Evolutionary conservation across 345 rosid species (phyloP), one percentile per base, ranked within the genome.

Genomic region (Garcia nutans): DNA sequence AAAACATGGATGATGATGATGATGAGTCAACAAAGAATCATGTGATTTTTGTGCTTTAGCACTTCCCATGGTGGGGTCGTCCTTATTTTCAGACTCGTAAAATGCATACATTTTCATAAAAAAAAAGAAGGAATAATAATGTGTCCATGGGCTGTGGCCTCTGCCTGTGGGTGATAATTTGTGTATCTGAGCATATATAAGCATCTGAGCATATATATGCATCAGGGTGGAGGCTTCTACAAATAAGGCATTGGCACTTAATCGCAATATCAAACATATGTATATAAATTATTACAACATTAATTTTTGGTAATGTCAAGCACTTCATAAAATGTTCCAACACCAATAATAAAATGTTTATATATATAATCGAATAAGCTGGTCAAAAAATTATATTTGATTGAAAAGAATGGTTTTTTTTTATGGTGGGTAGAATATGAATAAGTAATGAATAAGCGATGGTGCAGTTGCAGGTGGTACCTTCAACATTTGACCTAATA

Each of bases 61-160:
- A 49, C 54, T 62, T 68, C 57, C 54, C 37, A n/a, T 22, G 47
- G 58, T 81, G 83, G 83, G 81, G 75, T 76, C 79, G 50, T 78
- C 68, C 37, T 23, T 68, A 16, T 54, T 19, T 54, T 6, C 58
- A 62, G 71, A 72, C 61, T 57, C 70, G 44, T 67, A 42, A 76
- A 72, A 71, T 72, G 63, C 62, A 55, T 69, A 75, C 67, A 64
- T 56, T 47, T 47, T 47, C 45, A 37, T 63, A n/a, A 37, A 54
- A 54, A 47, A 66, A 5, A n/a, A n/a, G n/a, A n/a, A n/a, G n/a
- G 41, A 37, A 37, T 19, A 74, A 55, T 62, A 75, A 72, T 83
- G 68, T 64, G 41, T 3, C 41, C 41, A 6, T 37, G 41, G 41
- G 6, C 41, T 37, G 41, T 37, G 41, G 41, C 41, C 41, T 37